A percentile compares a stretch with the other conserved stretches of the same genome.
Evolutionary conservation across 441 rosid species (phyloP).

Genomic region (Melastoma candidum): DNA sequence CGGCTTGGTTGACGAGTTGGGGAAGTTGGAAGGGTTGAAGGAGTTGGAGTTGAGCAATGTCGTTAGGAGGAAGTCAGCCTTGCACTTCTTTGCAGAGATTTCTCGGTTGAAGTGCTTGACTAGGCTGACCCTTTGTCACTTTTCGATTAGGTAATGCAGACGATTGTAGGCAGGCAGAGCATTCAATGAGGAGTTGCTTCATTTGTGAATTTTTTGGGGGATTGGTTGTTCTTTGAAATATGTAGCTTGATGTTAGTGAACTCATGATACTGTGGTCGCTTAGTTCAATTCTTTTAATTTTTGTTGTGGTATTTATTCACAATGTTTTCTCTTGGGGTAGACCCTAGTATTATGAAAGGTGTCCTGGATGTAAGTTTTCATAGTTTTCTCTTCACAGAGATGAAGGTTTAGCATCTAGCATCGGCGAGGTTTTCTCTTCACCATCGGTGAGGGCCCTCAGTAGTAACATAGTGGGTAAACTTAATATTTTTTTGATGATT

Average conservation of each 20-base stretch:
- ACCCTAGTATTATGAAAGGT: background rate
- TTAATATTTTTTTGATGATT: too few relatives aligned
- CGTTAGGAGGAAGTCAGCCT: constrained; percentile 58
- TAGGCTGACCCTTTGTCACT: constrained; percentile 82
- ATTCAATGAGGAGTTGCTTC: background rate
- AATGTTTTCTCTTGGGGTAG: background rate
- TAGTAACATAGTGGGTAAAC: too few relatives aligned
- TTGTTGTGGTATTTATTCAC: background rate
- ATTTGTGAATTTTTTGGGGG: background rate
- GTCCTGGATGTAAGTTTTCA: background rate
- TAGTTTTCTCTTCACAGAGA: background rate
- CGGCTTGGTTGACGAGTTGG: constrained; percentile 11
- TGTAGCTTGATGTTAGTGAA: too few relatives aligned
- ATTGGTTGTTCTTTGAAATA: too few relatives aligned
- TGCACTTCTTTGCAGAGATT: constrained; percentile 72
- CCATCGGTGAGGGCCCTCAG: too few relatives aligned
- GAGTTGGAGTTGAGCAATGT: constrained; percentile 67
- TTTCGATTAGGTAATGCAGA: constrained; percentile 60
- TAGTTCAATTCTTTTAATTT: background rate
- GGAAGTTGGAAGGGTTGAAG: constrained; percentile 40
- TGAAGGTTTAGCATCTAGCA: background rate
- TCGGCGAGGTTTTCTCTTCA: too few relatives aligned
- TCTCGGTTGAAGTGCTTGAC: constrained; percentile 72
- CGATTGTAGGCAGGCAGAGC: too few relatives aligned
- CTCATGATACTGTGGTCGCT: too few relatives aligned